These are phyloP conservation scores for Furcasterigmium furcatum DNA, from an alignment of 2,329 filamentous ascomycete genomes.

Conservation along the genomic window DNA sequence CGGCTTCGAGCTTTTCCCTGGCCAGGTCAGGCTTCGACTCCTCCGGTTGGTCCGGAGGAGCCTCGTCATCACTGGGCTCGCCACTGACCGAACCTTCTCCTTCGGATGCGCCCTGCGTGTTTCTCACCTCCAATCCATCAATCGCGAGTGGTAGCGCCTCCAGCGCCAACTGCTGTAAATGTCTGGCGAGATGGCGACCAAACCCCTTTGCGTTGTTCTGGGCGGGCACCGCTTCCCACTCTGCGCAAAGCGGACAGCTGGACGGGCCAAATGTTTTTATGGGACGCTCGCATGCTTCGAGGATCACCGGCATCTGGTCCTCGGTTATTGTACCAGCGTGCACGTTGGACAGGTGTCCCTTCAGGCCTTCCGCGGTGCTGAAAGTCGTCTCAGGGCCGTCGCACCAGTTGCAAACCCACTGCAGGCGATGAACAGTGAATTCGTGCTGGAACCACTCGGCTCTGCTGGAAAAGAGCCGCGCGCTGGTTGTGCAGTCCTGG, in stretches of 20 bases:
- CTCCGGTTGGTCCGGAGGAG: not conserved
- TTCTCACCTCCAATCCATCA: not conserved
- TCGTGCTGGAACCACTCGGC: not conserved
- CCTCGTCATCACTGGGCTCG: not conserved
- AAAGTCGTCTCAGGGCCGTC: not conserved
- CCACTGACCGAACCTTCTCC: not conserved
- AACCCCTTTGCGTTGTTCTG: not conserved
- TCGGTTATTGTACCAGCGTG: not conserved
- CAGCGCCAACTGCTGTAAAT: not conserved
- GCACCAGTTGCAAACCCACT: not conserved
- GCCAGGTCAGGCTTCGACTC: slow-evolving; percentile 50
- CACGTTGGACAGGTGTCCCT: not conserved
- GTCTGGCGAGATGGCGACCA: not conserved
- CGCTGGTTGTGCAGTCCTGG: not conserved
- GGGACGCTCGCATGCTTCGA: not conserved
- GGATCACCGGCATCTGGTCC: not conserved
- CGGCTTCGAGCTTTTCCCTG: slow-evolving; percentile 56
- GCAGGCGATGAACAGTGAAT: not conserved
- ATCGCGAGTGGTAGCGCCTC: not conserved
- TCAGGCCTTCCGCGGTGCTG: not conserved
- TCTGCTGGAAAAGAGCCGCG: not conserved
- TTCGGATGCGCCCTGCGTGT: not conserved
- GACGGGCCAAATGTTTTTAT: not conserved
- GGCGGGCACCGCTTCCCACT: not conserved
- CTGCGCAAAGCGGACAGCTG: not conserved